Percentiles rank a stretch among this genome's conserved stretches.
These are phyloP conservation scores for Myochromella boudieri DNA, from an alignment of 768 basidiomycete genomes.

Conservation along the genomic window DNA sequence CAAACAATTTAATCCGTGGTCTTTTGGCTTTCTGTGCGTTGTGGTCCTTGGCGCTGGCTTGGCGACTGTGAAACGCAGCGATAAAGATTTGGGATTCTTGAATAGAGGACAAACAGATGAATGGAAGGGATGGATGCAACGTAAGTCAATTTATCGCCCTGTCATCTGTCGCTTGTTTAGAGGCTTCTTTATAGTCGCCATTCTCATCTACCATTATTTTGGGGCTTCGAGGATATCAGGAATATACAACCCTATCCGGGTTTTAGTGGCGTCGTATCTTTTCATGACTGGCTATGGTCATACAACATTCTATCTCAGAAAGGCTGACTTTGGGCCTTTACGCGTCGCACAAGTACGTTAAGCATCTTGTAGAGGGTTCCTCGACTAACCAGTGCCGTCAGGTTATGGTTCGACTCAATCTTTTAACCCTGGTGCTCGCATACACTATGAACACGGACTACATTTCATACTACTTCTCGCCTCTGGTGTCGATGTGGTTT, in stretches of 20 bases:
- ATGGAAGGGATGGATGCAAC: conserved; percentile 99
- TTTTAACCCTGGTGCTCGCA: conserved; percentile 77
- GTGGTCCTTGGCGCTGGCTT: conserved; percentile 57
- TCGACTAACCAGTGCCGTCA: conserved; percentile 22
- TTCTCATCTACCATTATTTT: conserved; percentile 90
- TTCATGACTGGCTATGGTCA: conserved; percentile 96
- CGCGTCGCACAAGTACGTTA: conserved; percentile 67
- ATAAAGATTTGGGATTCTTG: conserved; percentile 85
- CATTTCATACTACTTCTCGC: conserved; percentile 88
- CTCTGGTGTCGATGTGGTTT: conserved; percentile 90
- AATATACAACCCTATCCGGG: conserved; percentile 91
- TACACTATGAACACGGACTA: conserved; percentile 94
- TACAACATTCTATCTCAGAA: conserved; percentile 85
- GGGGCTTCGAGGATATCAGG: conserved; percentile 89
- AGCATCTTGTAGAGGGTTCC: background rate
- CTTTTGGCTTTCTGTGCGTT: conserved; percentile 63
- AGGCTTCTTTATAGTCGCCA: conserved; percentile 54
- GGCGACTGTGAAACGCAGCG: conserved; percentile 62
- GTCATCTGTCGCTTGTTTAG: conserved; percentile 8
- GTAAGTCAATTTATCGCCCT: conserved; percentile 39
- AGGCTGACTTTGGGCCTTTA: conserved; percentile 80
- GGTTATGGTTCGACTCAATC: conserved; percentile 81
- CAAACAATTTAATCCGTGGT: conserved; percentile 74
- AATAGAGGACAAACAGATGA: conserved; percentile 94
- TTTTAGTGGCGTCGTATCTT: conserved; percentile 84